Conservation (phyloP, 352 stramenopile genomes). For the Pythium plurisporium region DNA sequence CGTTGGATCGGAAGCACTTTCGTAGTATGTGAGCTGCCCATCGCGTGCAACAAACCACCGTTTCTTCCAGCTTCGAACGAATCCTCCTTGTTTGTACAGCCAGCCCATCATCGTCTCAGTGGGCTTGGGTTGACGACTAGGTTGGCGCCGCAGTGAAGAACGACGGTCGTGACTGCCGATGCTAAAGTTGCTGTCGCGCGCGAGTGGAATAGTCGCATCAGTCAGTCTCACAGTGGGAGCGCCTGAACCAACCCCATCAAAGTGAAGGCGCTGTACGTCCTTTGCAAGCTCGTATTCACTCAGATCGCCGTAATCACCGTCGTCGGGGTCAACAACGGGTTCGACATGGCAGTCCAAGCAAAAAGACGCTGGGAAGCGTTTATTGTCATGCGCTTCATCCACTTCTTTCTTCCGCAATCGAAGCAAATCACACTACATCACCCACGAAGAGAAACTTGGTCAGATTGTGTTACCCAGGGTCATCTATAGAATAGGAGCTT, state of each 20-base stretch:
- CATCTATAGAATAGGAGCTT: neutral
- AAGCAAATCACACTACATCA: conserved; percentile 20
- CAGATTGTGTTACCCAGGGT: neutral
- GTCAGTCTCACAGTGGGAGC: neutral
- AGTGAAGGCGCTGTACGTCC: no score
- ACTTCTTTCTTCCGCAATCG: conserved; percentile 27
- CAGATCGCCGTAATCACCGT: neutral
- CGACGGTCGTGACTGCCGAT: neutral
- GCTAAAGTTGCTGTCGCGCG: neutral
- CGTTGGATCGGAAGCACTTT: conserved; percentile 54
- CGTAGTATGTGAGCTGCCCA: conserved; percentile 77
- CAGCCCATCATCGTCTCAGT: conserved; percentile 57
- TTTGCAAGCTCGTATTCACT: conserved; percentile 1
- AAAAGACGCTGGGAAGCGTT: conserved; percentile 27
- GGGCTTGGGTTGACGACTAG: conserved; percentile 1
- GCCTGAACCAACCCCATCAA: no score
- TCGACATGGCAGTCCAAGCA: conserved; percentile 23
- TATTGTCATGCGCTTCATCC: conserved; percentile 29
- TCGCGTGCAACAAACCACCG: conserved; percentile 80
- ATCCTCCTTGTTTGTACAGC: conserved; percentile 73
- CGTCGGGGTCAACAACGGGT: conserved; percentile 4
- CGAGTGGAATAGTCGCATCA: neutral
- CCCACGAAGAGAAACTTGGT: no score
- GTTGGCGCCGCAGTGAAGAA: conserved; percentile 1
- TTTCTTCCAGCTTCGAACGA: conserved; percentile 85